Conservation (phyloP, 805 yeast species). For the Priceomyces fermenticarens region DNA sequence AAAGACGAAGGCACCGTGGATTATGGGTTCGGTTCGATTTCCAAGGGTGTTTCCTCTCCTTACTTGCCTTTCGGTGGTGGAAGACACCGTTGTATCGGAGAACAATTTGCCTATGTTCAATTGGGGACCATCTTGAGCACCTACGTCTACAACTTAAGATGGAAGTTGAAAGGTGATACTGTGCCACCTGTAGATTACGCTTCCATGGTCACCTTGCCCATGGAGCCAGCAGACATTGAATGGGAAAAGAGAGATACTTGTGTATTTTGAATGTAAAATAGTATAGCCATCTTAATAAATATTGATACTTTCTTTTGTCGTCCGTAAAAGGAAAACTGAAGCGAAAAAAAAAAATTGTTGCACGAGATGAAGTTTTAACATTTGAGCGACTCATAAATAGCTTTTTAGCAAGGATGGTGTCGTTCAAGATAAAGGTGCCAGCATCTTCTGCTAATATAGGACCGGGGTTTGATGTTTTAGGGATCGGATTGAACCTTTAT, state of each 20-base stretch:
- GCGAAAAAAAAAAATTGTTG: no score
- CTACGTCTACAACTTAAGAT: conserved; percentile 70
- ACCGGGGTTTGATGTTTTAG: conserved; percentile 96
- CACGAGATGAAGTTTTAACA: no score
- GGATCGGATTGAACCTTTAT: conserved; percentile 79
- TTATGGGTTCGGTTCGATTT: conserved; percentile 94
- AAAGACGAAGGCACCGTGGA: conserved; percentile 53
- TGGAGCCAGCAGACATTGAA: conserved; percentile 64
- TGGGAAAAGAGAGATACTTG: conserved; percentile 66
- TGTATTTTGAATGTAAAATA: conserved; percentile 16
- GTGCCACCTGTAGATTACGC: conserved; percentile 74
- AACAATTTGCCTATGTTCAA: conserved; percentile 94
- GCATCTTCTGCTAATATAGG: conserved; percentile 98
- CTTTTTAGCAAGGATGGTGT: conserved; percentile 9
- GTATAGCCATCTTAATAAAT: no score
- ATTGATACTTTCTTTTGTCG: no score
- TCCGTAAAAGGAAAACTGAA: no score
- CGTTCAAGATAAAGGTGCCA: conserved; percentile 73
- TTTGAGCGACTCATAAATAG: no score
- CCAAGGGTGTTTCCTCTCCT: conserved; percentile 94
- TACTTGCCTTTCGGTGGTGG: conserved; percentile 99
- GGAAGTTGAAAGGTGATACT: conserved; percentile 51
- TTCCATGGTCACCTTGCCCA: conserved; percentile 91
- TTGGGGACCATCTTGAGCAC: conserved; percentile 80
- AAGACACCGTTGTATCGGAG: conserved; percentile 98